Base-by-base conservation (phyloP, 1,139 yeast species). In the Blastobotrys proliferans region DNA sequence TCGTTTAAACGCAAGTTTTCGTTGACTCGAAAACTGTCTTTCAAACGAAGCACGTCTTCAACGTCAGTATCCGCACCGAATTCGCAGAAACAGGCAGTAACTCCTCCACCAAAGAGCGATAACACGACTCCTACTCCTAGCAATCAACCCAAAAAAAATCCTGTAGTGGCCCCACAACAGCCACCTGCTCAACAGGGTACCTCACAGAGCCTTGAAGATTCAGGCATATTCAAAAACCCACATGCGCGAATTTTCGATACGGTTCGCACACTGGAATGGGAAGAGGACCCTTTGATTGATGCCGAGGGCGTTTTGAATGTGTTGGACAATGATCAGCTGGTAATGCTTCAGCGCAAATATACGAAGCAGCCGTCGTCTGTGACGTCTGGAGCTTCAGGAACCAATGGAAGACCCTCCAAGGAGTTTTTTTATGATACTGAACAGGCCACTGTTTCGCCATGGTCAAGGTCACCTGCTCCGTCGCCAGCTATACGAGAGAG, bases 401-500 rank as follows among this genome's bases (percentile, higher is more conserved):
- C 13, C 4, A 18, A 21, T 5, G 3, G 10, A 10, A 9, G 36
- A 16, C 28, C 24, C 14, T 13, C n/a, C 8, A 21, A 22, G 22
- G 40, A 32, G 13, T 35, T 30, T 25, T 29, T 41, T 18, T 38
- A 39, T 30, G 67, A 62, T 39, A 52, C 55, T 27, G 66, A 62
- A 45, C 67, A 62, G 43, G 56, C 55, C 2, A 35, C 53, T 3
- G 47, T 49, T 16, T 59, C 64, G 2, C 63, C 66, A 1, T 60
- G 66, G 66, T 49, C 61, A 6, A 44, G 51, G 25, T 60, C 66
- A 4, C 63, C 64, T 3, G 66, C 63, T 1, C 63, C 66, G 2
- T 61, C 66, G 6, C 65, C 66, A 2, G 64, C 64, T 9, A 40
- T 60, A 3, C 41, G 47, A 6, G 48, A 51, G 21, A 61, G 55